A percentile compares a stretch with the other conserved stretches of the same genome.
These are phyloP conservation scores for Sergeia podlipaevii DNA, from an alignment of 208 protist species.

Conservation along the genomic window DNA sequence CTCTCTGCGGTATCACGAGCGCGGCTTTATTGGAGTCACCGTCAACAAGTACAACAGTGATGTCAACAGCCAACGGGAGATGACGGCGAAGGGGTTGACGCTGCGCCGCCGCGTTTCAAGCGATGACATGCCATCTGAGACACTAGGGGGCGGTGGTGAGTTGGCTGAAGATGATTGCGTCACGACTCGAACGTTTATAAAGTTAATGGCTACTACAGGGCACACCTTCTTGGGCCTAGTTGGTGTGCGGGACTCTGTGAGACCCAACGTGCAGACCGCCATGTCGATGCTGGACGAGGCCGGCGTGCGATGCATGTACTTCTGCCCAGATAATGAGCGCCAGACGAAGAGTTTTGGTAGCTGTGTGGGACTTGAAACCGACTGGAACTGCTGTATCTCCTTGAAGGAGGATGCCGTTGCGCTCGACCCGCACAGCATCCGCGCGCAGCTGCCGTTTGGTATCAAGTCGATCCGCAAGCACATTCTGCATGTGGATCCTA, in stretches of 20 bases:
- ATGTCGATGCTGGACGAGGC: conserved; percentile 80
- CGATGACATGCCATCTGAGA: conserved; percentile 26
- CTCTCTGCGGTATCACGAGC: too few species aligned
- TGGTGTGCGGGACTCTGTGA: conserved; percentile 85
- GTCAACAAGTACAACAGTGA: too few species aligned
- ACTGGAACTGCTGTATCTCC: conserved; percentile 96
- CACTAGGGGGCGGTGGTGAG: conserved; percentile 14
- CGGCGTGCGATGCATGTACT: conserved; percentile 94
- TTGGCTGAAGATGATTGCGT: conserved; percentile 58
- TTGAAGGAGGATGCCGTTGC: conserved; percentile 81
- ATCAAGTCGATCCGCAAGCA: conserved; percentile 92
- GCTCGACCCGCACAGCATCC: conserved; percentile 82
- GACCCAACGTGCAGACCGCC: conserved; percentile 68
- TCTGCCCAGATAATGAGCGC: conserved; percentile 76
- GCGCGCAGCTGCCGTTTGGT: conserved; percentile 91
- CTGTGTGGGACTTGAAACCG: conserved; percentile 90
- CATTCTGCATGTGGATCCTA: conserved; percentile 90
- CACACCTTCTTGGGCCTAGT: conserved; percentile 90
- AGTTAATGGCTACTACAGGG: conserved; percentile 58
- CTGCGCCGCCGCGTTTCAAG: conserved; percentile 25
- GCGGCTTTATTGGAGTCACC: too few species aligned
- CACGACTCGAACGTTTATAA: conserved; percentile 46
- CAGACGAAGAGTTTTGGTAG: conserved; percentile 90
- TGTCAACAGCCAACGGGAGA: not conserved
- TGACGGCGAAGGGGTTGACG: conserved; percentile 2